These are phyloP conservation scores for Neurospora intermedia DNA, from an alignment of 495 filamentous ascomycete genomes.

Conservation along the genomic window DNA sequence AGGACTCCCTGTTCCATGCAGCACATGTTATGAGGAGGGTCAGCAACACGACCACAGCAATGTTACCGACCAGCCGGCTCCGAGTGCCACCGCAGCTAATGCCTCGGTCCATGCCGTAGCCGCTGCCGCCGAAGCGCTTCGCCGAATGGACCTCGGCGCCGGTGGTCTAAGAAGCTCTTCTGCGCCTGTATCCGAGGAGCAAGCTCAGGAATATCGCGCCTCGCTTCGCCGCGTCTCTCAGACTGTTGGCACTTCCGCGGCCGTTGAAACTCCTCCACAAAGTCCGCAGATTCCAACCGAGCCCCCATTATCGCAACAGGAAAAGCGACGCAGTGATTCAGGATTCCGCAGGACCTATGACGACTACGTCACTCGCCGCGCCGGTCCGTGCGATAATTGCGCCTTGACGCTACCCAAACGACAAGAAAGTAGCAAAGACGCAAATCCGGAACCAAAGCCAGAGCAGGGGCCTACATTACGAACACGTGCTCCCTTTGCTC, in stretches of 20 bases:
- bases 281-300: constrained; percentile 42
- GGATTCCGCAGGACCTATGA: constrained; percentile 45
- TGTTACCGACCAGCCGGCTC: constrained; percentile 20
- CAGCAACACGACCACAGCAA: constrained; percentile 1
- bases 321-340: constrained; percentile 33
- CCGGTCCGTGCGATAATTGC: constrained; percentile 50
- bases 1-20: constrained; percentile 66
- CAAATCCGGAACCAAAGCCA: constrained; percentile 1
- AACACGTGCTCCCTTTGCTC: constrained; percentile 39
- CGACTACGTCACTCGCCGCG: constrained; percentile 42
- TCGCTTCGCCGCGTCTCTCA: constrained; percentile 24
- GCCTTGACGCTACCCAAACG: constrained; percentile 48
- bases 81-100: constrained; percentile 18
- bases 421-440: constrained; percentile 27
- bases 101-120: constrained; percentile 20
- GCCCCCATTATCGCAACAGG: constrained; percentile 14
- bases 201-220: constrained; percentile 30
- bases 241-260: constrained; percentile 20
- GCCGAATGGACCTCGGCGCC: constrained; percentile 28
- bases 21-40: constrained; percentile 54
- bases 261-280: constrained; percentile 50
- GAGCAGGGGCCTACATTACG: constrained; percentile 31
- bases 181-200: constrained; percentile 27
- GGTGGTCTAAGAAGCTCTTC: constrained; percentile 28
- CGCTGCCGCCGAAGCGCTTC: constrained; percentile 29